Conservation (phyloP, 2,329 filamentous ascomycete species). For the Colletotrichum lini region DNA sequence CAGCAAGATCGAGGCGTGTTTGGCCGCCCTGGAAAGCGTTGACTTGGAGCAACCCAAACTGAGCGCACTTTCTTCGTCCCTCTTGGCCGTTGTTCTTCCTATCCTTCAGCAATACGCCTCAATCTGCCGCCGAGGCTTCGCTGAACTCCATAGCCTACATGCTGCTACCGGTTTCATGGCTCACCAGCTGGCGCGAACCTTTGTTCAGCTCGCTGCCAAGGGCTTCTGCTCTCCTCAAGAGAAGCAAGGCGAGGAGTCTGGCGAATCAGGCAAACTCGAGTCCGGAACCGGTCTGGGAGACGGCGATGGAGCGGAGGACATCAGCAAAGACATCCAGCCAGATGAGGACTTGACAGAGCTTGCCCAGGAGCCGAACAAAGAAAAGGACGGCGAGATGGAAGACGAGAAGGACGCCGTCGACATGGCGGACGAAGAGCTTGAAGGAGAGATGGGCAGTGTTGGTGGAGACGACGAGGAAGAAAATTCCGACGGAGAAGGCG, state of each 20-base stretch:
- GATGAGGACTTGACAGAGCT: conserved; percentile 95
- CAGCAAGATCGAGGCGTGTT: conserved; percentile 30
- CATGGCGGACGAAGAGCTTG: conserved; percentile 92
- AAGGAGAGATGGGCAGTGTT: conserved; percentile 82
- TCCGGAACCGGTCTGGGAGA: conserved; percentile 94
- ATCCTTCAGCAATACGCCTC: conserved; percentile 81
- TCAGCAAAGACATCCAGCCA: conserved; percentile 95
- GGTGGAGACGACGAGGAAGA: conserved; percentile 73
- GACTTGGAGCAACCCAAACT: conserved; percentile 57
- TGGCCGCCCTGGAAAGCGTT: conserved; percentile 50
- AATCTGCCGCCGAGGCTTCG: conserved; percentile 71
- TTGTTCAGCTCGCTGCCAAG: conserved; percentile 83
- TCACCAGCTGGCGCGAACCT: conserved; percentile 81
- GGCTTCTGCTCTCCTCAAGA: conserved; percentile 95
- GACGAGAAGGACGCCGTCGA: conserved; percentile 90
- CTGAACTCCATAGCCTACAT: conserved; percentile 75
- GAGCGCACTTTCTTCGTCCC: conserved; percentile 64
- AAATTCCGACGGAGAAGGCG: conserved; percentile 72
- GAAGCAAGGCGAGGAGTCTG: conserved; percentile 78
- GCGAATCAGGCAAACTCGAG: conserved; percentile 85
- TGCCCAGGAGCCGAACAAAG: conserved; percentile 84
- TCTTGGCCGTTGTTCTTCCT: conserved; percentile 76
- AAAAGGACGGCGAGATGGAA: conserved; percentile 77
- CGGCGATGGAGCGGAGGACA: conserved; percentile 95
- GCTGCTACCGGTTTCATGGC: conserved; percentile 80